phyloP scores from a whole-genome alignment of 345 rosid species.

The Salix udensis region DNA sequence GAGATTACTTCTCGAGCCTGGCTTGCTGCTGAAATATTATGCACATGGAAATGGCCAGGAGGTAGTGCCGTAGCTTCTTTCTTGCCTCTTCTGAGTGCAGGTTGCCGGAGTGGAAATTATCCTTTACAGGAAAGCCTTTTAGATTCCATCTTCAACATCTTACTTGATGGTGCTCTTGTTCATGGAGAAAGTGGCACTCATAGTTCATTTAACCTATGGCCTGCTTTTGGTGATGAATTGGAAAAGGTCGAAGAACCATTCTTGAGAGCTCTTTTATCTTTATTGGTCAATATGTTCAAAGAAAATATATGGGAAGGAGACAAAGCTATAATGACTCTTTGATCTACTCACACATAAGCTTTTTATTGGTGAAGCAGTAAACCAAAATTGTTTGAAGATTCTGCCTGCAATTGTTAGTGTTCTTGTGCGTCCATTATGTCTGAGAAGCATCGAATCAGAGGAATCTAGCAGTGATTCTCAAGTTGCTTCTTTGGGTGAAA shows the following conservation, averaged over 20 bases:
- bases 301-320: constrained; percentile 60
- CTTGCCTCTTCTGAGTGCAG: constrained; percentile 54
- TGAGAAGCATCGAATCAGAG: constrained; percentile 27
- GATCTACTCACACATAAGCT: constrained; percentile 60
- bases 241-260: constrained; percentile 65
- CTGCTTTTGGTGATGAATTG: constrained; percentile 40
- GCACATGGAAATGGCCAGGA: constrained; percentile 96
- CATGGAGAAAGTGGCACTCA: constrained; percentile 42
- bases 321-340: constrained; percentile 59
- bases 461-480: constrained; percentile 25
- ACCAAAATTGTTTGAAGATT: constrained; percentile 60
- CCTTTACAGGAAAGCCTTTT: constrained; percentile 37
- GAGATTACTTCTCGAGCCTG: constrained; percentile 56
- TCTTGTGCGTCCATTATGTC: constrained; percentile 47
- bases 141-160: constrained; percentile 61
- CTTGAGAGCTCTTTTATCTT: constrained; percentile 72
- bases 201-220: constrained; percentile 38
- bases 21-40: constrained; percentile 85
- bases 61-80: constrained; percentile 68
- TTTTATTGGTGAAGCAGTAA: constrained; percentile 64
- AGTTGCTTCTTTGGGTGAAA: constrained; percentile 26
- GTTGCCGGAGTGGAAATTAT: constrained; percentile 41
- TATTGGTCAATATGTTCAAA: constrained; percentile 57
- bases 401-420: constrained; percentile 56
- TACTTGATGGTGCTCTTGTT: constrained; percentile 79